These are phyloP conservation scores for Elsinoe ampelina DNA, from an alignment of 2,329 filamentous ascomycete genomes.

Conservation along the genomic window DNA sequence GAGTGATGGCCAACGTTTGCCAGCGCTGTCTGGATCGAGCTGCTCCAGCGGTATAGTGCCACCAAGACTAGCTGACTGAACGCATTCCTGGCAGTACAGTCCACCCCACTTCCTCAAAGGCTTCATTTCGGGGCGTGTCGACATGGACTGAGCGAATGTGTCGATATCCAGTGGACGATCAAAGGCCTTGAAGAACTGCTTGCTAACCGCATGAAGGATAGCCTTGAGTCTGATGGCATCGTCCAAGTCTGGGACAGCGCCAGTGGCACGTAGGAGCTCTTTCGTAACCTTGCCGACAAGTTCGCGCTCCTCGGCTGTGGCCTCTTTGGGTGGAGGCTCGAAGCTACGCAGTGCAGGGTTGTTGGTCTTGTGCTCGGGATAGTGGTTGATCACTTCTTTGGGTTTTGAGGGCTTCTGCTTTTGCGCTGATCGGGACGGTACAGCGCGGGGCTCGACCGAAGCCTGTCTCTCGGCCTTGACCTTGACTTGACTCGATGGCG, in stretches of 20 bases:
- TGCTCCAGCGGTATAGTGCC: background rate
- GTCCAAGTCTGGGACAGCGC: constrained; percentile 51
- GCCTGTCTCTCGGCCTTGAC: background rate
- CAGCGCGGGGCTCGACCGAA: background rate
- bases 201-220: constrained; percentile 53
- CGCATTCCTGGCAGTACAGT: constrained; percentile 36
- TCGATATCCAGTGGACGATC: constrained; percentile 48
- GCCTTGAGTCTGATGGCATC: constrained; percentile 54
- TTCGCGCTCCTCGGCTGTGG: constrained; percentile 9
- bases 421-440: background rate
- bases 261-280: constrained; percentile 54
- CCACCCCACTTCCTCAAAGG: constrained; percentile 36
- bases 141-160: constrained; percentile 34
- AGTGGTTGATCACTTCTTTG: background rate
- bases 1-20: constrained; percentile 29
- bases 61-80: background rate
- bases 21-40: background rate
- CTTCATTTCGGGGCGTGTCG: constrained; percentile 32
- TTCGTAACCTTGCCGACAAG: constrained; percentile 45
- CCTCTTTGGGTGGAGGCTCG: constrained; percentile 1
- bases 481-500: background rate
- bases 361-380: constrained; percentile 2
- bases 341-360: background rate
- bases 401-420: background rate
- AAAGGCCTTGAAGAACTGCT: constrained; percentile 50